Percentiles rank a stretch among this genome's conserved stretches.
These are phyloP conservation scores for Orobanche coerulescens DNA, from an alignment of 257 asterid species.

Conservation along the genomic window DNA sequence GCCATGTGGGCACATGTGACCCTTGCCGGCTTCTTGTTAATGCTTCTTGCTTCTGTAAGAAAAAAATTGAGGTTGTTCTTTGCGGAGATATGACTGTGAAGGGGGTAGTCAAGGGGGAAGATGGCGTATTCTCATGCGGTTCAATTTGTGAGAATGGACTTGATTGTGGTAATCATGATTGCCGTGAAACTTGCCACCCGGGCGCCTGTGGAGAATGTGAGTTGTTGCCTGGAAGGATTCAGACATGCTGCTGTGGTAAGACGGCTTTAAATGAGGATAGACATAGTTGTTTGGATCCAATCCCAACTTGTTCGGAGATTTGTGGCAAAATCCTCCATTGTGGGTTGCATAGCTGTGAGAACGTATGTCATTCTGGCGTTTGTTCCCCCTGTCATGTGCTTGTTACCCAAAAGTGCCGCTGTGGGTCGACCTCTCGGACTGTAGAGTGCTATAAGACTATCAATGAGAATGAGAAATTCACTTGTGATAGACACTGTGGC, in stretches of 20 bases:
- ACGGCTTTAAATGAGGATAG: slow-evolving; percentile 55
- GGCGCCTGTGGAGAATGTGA: slow-evolving; percentile 90
- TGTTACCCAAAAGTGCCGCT: slow-evolving; percentile 82
- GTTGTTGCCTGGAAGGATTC: slow-evolving; percentile 54
- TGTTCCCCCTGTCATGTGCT: slow-evolving; percentile 70
- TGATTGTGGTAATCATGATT: slow-evolving; percentile 67
- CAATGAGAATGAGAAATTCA: slow-evolving; percentile 41
- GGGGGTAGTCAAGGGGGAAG: slow-evolving; percentile 57
- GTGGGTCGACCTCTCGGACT: slow-evolving; percentile 78
- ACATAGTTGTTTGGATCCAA: slow-evolving; percentile 71
- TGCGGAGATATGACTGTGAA: slow-evolving; percentile 80
- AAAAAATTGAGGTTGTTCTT: slow-evolving; percentile 55
- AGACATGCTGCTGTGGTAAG: slow-evolving; percentile 86
- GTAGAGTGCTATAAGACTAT: slow-evolving; percentile 71
- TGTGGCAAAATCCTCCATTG: slow-evolving; percentile 76
- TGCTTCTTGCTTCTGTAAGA: slow-evolving; percentile 90
- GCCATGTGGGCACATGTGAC: slow-evolving; percentile 90
- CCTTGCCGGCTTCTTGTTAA: slow-evolving; percentile 62
- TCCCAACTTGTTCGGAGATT: slow-evolving; percentile 68
- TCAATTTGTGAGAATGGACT: slow-evolving; percentile 57
- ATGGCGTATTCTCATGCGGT: slow-evolving; percentile 78
- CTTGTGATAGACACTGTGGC: slow-evolving; percentile 86
- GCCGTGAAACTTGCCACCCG: slow-evolving; percentile 79
- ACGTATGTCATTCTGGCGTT: slow-evolving; percentile 66
- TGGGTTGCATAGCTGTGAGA: slow-evolving; percentile 58